Conservation (phyloP, 345 rosid genomes). For the Lepidium sativum region DNA sequence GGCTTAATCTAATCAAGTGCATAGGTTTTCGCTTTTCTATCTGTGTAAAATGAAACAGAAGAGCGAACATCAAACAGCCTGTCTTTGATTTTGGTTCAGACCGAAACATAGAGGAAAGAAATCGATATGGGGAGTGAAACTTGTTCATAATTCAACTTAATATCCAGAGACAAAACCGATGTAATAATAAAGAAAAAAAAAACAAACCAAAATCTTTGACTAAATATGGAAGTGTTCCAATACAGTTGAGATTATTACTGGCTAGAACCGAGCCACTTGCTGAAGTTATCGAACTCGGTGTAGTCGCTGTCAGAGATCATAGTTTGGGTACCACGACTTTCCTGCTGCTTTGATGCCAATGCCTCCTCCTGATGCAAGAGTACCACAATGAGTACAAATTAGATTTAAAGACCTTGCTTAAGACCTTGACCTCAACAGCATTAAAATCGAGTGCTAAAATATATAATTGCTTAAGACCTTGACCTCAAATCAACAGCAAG, state of each 20-base stretch:
- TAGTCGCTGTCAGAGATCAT: conserved; percentile 94
- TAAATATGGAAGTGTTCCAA: conserved; percentile 4
- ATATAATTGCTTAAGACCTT: background rate
- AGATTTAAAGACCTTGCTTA: too few species aligned
- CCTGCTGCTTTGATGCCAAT: conserved; percentile 67
- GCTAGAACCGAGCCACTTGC: conserved; percentile 77
- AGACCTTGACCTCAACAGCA: too few species aligned
- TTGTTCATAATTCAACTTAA: conserved; percentile 13
- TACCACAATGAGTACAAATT: background rate
- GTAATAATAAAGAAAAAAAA: too few species aligned
- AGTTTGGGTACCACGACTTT: conserved; percentile 82
- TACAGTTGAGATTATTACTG: conserved; percentile 36
- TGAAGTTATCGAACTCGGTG: conserved; percentile 78
- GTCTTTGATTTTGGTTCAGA: background rate
- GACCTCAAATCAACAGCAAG: background rate
- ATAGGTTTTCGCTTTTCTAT: too few species aligned
- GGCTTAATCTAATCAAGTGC: too few species aligned
- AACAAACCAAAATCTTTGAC: conserved; percentile 17
- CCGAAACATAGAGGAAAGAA: background rate
- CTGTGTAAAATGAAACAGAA: too few species aligned
- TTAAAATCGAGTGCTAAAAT: too few species aligned
- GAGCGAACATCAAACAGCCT: too few species aligned
- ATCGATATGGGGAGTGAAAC: background rate
- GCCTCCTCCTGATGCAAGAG: conserved; percentile 62
- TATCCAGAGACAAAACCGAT: conserved; percentile 4